Base-by-base conservation (phyloP, 2,329 filamentous ascomycete genomes). In the Ophiosphaerella narmari region DNA sequence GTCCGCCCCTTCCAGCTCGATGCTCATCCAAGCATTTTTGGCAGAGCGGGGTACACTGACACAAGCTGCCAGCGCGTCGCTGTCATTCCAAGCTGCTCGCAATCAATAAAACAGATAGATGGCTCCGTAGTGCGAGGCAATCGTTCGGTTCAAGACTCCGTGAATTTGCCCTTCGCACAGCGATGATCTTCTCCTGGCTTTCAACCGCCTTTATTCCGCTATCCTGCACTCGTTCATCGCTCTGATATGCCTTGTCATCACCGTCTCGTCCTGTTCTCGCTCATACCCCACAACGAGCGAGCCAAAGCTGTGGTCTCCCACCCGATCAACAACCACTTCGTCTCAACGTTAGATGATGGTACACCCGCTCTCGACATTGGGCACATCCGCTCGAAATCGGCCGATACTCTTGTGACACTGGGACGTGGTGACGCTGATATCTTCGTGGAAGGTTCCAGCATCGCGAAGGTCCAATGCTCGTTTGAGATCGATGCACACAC, bases 381-480 rank as follows among this genome's bases (percentile, higher is more conserved):
- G 21, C 33, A 39, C 43, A 46, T 46, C 34, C 34, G 43, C 33
- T 46, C 34, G 33, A 26, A 38, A 11, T 29, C 26, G 9, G n/a
- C 8, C 21, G 26, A 46, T 31, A 46, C 43, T 21, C 43, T 46
- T 31, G 43, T 8, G 18, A 39, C 34, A 46, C 33, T 46, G 5
- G 43, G 43, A 9, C 43, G 34, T 31, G 32, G 41, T 24, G 14
- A 39, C 13, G 39, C 39, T 29, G 59, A 60, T 43, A 49, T 60
- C 50, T 26, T 43, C 12, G 44, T 62, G 38, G 39, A 50, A 39
- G 36, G 48, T 16, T 33, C 49, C 23, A 46, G 39, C 16, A 62
- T 63, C 18, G 41, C 59, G 6, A 46, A 43, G 18, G 50, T 57
- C 9, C 58, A 62, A 40, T 62, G 55, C 47, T 60, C 58, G 31